Base-by-base conservation (phyloP, 345 rosid genomes). In the Cardiospermum halicacabum region DNA sequence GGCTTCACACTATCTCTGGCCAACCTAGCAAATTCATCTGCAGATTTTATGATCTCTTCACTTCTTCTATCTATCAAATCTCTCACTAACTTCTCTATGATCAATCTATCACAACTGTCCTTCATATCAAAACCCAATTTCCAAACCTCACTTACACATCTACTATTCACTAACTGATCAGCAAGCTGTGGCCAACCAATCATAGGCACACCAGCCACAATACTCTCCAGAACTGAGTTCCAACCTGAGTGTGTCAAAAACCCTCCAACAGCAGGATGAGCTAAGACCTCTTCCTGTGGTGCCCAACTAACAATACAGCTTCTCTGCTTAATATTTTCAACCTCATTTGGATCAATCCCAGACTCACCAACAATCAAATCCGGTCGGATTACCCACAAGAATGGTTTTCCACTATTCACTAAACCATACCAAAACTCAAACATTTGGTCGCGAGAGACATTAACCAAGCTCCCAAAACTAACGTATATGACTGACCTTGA, bases 221-320 rank as follows among this genome's bases (percentile, higher is more conserved):
- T 69, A 3, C 76, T 73, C 68, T 76, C 75, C 76, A 76, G 7
- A 19, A 54, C 56, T 56, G 81, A 72, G 60, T 65, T 71, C 75
- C 75, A 71, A 3, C 70, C 66, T 25, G 40, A 51, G 28, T 72
- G 75, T 1, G 70, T 77, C 48, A 79, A 67, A 69, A 81, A 72
- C 48, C 82, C 80, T 27, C 84, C 80, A 26, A 72, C 59, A 2
- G 82, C 77, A 34, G 67, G 53, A 25, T 81, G 77, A n/a, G 61
- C 40, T 22, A 73, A 16, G 1, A 73, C 69, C 31, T 63, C 65
- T 56, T 47, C 69, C 43, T 73, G 73, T 11, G 77, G 77, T 2
- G 69, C 72, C 77, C 77, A 73, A 2, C 39, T 30, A 28, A 73
- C 69, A 1, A 62, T 57, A 19, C 10, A 51, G 0, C 77, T 69